A percentile compares a stretch with the other conserved stretches of the same genome.
Evolutionary conservation across 495 filamentous ascomycete genomes (phyloP).

Genomic region (Penicillium samsonianum): DNA sequence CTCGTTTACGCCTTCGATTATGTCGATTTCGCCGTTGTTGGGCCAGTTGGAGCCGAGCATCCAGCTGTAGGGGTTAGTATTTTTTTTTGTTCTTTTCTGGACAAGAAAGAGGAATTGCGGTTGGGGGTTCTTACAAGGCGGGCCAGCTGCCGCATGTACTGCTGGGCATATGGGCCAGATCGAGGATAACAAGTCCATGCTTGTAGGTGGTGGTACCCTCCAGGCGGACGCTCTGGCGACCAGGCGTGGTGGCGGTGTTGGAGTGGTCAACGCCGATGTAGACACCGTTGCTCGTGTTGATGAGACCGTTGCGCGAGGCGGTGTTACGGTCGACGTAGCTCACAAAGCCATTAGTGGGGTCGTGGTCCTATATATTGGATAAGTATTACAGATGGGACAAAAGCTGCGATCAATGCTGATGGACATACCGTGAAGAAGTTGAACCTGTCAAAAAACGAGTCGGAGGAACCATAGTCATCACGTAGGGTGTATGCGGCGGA

Average conservation of each 20-base stretch:
- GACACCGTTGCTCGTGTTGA: constrained; percentile 45
- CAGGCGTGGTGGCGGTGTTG: constrained; percentile 46
- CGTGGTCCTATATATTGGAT: constrained; percentile 32
- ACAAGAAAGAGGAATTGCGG: background rate
- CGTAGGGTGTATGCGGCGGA: constrained; percentile 50
- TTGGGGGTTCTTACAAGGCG: constrained; percentile 50
- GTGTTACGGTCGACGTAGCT: constrained; percentile 54
- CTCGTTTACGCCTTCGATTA: constrained; percentile 71
- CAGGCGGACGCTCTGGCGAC: constrained; percentile 58
- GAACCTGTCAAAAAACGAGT: constrained; percentile 59
- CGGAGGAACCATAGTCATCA: constrained; percentile 44
- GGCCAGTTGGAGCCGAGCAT: constrained; percentile 64
- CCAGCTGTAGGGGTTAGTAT: constrained; percentile 40
- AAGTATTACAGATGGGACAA: constrained; percentile 25
- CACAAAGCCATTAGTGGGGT: constrained; percentile 74
- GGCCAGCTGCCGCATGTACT: constrained; percentile 61
- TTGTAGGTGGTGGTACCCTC: constrained; percentile 54
- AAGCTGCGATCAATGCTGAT: constrained; percentile 5
- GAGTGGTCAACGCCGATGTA: constrained; percentile 49
- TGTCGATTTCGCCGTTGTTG: constrained; percentile 68
- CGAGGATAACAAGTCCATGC: constrained; percentile 59
- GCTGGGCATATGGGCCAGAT: constrained; percentile 58
- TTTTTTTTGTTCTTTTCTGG: background rate
- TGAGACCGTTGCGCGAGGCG: constrained; percentile 56
- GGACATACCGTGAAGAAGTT: constrained; percentile 44